A percentile compares a stretch with the other conserved stretches of the same genome.
phyloP scores from a whole-genome alignment of 192 early-diverging fungal genomes.

The Rhizoclosmatium globosum region DNA sequence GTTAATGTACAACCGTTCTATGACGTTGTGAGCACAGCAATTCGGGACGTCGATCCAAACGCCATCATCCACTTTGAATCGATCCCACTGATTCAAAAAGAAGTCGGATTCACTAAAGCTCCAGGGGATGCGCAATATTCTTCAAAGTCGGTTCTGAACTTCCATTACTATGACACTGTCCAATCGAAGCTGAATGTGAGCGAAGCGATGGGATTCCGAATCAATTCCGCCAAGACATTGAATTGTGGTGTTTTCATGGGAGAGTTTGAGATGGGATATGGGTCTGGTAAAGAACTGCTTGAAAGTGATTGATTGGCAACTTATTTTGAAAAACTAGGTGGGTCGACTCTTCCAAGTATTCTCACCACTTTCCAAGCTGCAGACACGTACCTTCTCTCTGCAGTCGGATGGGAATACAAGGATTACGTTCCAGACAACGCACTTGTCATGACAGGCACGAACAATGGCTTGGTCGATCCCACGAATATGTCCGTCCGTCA shows the following conservation, averaged over 20 bases:
- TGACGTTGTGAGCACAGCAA: constrained; percentile 55
- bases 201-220: constrained; percentile 39
- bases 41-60: constrained; percentile 60
- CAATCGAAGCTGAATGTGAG: constrained; percentile 14
- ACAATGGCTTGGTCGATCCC: constrained; percentile 34
- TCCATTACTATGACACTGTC: constrained; percentile 33
- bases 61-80: constrained; percentile 69
- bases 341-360: constrained; percentile 8
- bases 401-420: constrained; percentile 38
- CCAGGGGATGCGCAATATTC: constrained; percentile 20
- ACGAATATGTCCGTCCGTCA: constrained; percentile 8
- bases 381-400: constrained; percentile 9
- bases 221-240: constrained; percentile 8
- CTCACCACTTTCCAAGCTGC: not conserved
- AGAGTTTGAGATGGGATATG: constrained; percentile 39
- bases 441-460: constrained; percentile 3
- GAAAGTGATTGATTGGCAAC: not conserved
- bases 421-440: constrained; percentile 18
- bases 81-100: constrained; percentile 46
- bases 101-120: constrained; percentile 27
- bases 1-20: constrained; percentile 61
- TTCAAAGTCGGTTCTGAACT: constrained; percentile 23
- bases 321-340: not conserved
- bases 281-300: not conserved
- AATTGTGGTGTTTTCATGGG: constrained; percentile 26